Evolutionary conservation across 2,329 filamentous ascomycete genomes (phyloP), one percentile per base, ranked within the genome.

Genomic region (Davidsoniella eucalypti): DNA sequence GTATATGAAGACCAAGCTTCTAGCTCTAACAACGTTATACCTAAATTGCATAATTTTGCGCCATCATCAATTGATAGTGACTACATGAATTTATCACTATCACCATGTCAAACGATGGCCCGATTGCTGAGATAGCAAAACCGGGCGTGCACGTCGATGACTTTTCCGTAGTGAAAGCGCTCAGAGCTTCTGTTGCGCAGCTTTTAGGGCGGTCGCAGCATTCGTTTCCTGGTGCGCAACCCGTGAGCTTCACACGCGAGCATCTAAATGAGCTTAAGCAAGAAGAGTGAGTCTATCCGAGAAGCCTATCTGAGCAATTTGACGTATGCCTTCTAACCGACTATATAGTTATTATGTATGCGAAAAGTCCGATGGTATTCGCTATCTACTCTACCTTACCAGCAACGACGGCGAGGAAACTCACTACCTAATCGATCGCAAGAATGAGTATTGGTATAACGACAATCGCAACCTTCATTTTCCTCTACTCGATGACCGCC

Each of bases 321-420:
- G 12, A 9, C 12, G 17, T 14, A 16, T 14, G n/a, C 9, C 26
- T 18, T 57, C 44, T 59, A 50, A 25, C 23, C 9, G 9, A 12
- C 14, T 18, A 40, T 40, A 47, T 54, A 83, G 79, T 65, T 98
- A 96, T 69, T 98, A 88, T 63, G 84, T 98, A 56, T 95, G 90
- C 70, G 92, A 98, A 67, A 98, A 98, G 69, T 94, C 90, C 1
- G 92, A 98, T 62, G 92, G 92, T 50, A 86, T 96, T 55, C 80
- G 92, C 55, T 95, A 93, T 64, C 76, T 98, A n/a, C 76, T 98
- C 56, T 96, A 93, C 69, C 79, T 92, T 56, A 87, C 85, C 47
- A 64, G 69, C 6, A 81, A 82, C 61, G 62, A 68, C 5, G 69
- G 68, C 49, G 57, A 61, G 45, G 87, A 93, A 62, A 75, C 81